Evolutionary conservation across 805 yeast genomes (phyloP).

Genomic region (Pichia phayaonensis): DNA sequence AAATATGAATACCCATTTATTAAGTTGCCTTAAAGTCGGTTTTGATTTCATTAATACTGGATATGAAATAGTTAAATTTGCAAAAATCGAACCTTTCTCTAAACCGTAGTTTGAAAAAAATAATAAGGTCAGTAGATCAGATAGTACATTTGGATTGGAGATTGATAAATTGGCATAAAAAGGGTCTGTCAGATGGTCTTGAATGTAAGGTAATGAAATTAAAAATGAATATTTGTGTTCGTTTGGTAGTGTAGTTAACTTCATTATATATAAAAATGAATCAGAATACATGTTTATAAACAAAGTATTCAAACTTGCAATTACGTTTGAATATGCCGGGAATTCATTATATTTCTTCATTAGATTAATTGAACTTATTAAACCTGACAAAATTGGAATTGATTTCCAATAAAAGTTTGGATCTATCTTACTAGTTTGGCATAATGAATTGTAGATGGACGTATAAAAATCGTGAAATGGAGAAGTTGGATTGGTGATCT

Average conservation of each 20-base stretch:
- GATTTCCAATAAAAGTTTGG: conserved; percentile 34
- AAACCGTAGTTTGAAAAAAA: conserved; percentile 16
- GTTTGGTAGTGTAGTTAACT: no score
- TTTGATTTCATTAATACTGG: conserved; percentile 3
- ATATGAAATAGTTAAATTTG: background rate
- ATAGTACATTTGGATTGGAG: conserved; percentile 14
- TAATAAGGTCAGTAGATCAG: conserved; percentile 10
- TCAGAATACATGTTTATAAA: background rate
- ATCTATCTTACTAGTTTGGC: conserved; percentile 4
- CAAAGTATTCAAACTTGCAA: conserved; percentile 9
- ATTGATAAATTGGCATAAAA: background rate
- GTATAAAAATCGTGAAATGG: conserved; percentile 37
- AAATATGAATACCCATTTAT: conserved; percentile 38
- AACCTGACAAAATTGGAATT: conserved; percentile 41
- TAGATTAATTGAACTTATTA: conserved; percentile 30
- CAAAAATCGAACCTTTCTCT: conserved; percentile 13
- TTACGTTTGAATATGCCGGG: conserved; percentile 21
- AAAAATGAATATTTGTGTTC: background rate
- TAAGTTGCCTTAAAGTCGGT: conserved; percentile 44
- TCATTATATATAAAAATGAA: background rate
- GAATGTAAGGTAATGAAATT: background rate
- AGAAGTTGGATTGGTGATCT: conserved; percentile 41
- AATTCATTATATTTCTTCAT: conserved; percentile 19
- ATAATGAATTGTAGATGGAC: conserved; percentile 9
- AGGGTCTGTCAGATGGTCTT: background rate